Evolutionary conservation across 1,284 basidiomycete genomes (phyloP), one percentile per base, ranked within the genome.

Genomic region (Austroboletus olivaceoglutinosus): DNA sequence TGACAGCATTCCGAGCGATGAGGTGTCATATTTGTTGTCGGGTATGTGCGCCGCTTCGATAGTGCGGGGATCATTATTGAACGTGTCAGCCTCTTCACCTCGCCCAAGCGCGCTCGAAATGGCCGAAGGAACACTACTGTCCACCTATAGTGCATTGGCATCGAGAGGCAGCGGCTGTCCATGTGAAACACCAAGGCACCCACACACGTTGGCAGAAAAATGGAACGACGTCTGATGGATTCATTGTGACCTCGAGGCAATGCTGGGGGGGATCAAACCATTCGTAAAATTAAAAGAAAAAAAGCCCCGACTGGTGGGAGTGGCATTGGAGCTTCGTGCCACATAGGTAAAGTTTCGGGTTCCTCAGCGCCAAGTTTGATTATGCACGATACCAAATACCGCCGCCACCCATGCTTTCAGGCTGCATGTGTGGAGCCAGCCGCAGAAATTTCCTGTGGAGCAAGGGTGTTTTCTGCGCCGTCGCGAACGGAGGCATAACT

Each of bases 1-100:
- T 65, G 54, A 60, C 64, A 68, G 61, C 66, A 67, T 69, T 56
- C 63, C 64, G 65, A 44, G 37, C 21, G 50, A 55, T 23, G 39
- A 43, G 49, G 46, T 51, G 37, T 50, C 37, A 50, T 51, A 40
- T 25, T 37, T 45, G 15, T 47, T 41, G 55, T 43, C 42, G 45
- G 57, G 38, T 42, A 51, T 23, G 19, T 23, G 18, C 9, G 34
- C 13, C 31, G 53, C 56, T 63, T 57, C 61, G 36, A 49, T 42
- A 31, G 15, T 46, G 64, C 63, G 61, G 64, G 60, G 51, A 64
- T 67, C 59, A 65, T 39, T 15, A 10, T 12, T n/a, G n/a, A 34
- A 62, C 37, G 48, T 38, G 21, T 48, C 47, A 41, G 15, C 25
- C 46, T 23, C 42, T 56, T 47, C 59, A 55, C 51, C 47, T 54